Conservation (phyloP, 306 rosid genomes). For the Albizia julibrissin region DNA sequence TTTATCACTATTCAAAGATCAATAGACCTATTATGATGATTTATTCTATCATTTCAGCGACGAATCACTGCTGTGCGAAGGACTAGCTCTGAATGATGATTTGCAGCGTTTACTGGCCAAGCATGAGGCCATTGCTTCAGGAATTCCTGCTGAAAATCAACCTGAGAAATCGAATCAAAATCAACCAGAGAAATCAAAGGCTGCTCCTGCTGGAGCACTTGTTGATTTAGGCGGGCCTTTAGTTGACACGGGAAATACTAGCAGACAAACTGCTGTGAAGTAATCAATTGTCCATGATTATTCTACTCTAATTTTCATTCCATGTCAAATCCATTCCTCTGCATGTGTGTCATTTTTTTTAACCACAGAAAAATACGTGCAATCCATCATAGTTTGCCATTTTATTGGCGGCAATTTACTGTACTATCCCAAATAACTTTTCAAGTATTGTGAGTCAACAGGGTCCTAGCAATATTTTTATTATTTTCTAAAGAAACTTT, state of each 20-base stretch:
- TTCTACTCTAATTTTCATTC: conserved; percentile 3
- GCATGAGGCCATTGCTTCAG: conserved; percentile 92
- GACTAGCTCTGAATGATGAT: conserved; percentile 92
- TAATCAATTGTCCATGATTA: conserved; percentile 34
- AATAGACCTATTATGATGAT: neutral
- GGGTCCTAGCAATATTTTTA: neutral
- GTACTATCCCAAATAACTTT: conserved; percentile 25
- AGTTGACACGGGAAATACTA: conserved; percentile 74
- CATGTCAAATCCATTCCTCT: conserved; percentile 29
- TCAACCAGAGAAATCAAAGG: conserved; percentile 50
- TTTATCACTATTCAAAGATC: conserved; percentile 25
- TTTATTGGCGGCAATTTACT: conserved; percentile 7
- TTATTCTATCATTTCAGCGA: conserved; percentile 56
- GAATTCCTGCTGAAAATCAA: conserved; percentile 49
- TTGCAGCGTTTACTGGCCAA: conserved; percentile 87
- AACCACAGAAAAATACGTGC: conserved; percentile 4
- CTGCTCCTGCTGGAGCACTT: conserved; percentile 53
- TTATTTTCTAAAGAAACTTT: neutral
- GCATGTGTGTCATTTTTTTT: neutral
- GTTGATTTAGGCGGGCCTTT: conserved; percentile 70
- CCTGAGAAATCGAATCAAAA: conserved; percentile 47
- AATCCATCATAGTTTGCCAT: conserved; percentile 19
- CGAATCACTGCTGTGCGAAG: conserved; percentile 94
- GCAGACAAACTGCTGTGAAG: conserved; percentile 61
- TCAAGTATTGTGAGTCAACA: conserved; percentile 17